A percentile compares a stretch with the other conserved stretches of the same genome.
phyloP scores from a whole-genome alignment of 1,284 basidiomycete genomes.

The Microbotryum scabiosae region DNA sequence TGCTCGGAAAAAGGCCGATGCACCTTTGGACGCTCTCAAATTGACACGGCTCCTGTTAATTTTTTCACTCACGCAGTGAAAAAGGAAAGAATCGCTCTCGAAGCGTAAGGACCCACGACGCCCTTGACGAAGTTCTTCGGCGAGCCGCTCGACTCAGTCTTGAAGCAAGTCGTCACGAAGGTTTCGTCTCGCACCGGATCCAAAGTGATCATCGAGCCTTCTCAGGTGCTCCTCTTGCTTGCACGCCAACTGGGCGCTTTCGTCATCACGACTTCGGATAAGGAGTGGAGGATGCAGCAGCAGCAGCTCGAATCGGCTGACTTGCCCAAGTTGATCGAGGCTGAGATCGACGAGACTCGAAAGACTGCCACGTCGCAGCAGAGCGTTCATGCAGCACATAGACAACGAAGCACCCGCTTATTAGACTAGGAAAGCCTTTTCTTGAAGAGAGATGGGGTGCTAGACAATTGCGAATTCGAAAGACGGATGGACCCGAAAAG shows the following conservation, averaged over 20 bases:
- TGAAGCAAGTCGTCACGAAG: slow-evolving; percentile 10
- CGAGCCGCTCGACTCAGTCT: slow-evolving; percentile 7
- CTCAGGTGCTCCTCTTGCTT: slow-evolving; percentile 27
- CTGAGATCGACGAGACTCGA: slow-evolving; percentile 16
- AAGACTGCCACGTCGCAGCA: slow-evolving; percentile 11
- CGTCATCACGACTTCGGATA: slow-evolving; percentile 25
- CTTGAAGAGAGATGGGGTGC: too few species aligned
- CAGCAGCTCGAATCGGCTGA: slow-evolving; percentile 23
- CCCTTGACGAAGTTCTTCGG: slow-evolving; percentile 14
- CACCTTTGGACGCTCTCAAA: too few species aligned
- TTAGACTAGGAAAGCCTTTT: background rate
- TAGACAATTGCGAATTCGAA: too few species aligned
- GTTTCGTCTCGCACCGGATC: slow-evolving; percentile 7
- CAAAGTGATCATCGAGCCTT: slow-evolving; percentile 10
- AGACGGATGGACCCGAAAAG: too few species aligned
- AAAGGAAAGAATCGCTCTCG: slow-evolving; percentile 56
- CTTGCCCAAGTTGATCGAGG: slow-evolving; percentile 14
- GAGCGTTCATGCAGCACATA: slow-evolving; percentile 26
- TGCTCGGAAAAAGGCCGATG: too few species aligned
- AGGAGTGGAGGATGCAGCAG: slow-evolving; percentile 29
- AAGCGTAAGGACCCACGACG: slow-evolving; percentile 34
- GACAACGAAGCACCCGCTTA: slow-evolving; percentile 14
- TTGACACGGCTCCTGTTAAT: background rate
- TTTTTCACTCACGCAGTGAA: slow-evolving; percentile 6
- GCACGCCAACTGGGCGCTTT: slow-evolving; percentile 21